These are phyloP conservation scores for Noccaea bulbosa DNA, from an alignment of 345 rosid species.

Conservation along the genomic window DNA sequence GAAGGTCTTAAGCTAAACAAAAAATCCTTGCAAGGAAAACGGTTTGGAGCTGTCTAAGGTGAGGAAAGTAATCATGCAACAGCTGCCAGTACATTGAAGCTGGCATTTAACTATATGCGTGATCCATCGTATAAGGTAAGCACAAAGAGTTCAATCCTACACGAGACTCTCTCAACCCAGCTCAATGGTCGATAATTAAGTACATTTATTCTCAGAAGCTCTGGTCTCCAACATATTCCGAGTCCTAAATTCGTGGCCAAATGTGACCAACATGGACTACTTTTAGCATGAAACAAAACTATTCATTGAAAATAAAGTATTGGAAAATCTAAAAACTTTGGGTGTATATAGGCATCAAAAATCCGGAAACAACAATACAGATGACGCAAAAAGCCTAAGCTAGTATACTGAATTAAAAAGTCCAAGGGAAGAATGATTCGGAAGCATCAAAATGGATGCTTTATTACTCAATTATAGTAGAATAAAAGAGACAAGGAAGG, in stretches of 20 bases:
- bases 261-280: background rate
- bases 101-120: background rate
- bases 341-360: background rate
- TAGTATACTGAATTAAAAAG: constrained; percentile 14
- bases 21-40: background rate
- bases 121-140: background rate
- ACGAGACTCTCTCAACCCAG: constrained; percentile 15
- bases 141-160: constrained; percentile 10
- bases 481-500: background rate
- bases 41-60: background rate
- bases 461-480: background rate
- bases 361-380: background rate
- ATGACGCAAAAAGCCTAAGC: constrained; percentile 12
- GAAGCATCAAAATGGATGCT: constrained; percentile 12
- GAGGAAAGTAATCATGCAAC: background rate
- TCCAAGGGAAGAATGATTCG: background rate
- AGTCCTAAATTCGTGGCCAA: background rate
- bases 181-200: background rate
- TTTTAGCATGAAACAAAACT: background rate
- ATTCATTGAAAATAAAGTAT: background rate
- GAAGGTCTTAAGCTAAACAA: constrained; percentile 22
- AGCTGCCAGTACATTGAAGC: constrained; percentile 4
- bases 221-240: constrained; percentile 3
- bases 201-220: constrained; percentile 1
- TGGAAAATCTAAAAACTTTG: constrained; percentile 2